Evolutionary conservation across 495 filamentous ascomycete species (phyloP).

Genomic region (Durotheca rogersii): DNA sequence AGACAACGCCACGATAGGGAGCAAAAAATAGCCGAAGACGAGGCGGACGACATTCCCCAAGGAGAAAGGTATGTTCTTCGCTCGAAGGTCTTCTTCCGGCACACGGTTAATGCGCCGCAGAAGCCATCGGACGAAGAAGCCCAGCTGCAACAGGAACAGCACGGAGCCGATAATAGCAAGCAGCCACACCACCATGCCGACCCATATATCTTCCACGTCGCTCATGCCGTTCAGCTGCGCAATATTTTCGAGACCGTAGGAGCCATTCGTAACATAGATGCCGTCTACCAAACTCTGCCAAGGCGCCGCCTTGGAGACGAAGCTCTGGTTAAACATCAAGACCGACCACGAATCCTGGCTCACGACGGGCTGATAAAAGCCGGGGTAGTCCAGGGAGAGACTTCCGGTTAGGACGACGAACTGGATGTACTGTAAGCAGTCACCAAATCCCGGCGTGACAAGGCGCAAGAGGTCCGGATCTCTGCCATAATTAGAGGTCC

Average conservation of each 20-base stretch:
- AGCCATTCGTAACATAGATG: slow-evolving; percentile 70
- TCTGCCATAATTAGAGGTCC: slow-evolving; percentile 94
- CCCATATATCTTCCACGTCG: slow-evolving; percentile 80
- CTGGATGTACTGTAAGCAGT: slow-evolving; percentile 96
- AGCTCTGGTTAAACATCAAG: slow-evolving; percentile 91
- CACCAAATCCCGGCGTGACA: slow-evolving; percentile 93
- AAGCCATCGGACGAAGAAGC: slow-evolving; percentile 73
- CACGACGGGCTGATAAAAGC: slow-evolving; percentile 88
- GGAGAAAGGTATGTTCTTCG: slow-evolving; percentile 93
- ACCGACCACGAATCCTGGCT: slow-evolving; percentile 84
- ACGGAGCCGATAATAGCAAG: slow-evolving; percentile 68
- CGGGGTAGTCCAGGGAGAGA: slow-evolving; percentile 84
- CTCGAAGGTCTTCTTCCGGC: slow-evolving; percentile 81
- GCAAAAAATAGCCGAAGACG: slow-evolving; percentile 85
- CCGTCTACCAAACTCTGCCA: slow-evolving; percentile 73
- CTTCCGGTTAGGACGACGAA: slow-evolving; percentile 86
- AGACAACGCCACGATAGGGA: slow-evolving; percentile 81
- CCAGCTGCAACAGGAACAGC: slow-evolving; percentile 71
- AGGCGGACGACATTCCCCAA: slow-evolving; percentile 83
- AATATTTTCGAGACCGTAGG: slow-evolving; percentile 73
- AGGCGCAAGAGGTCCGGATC: slow-evolving; percentile 89
- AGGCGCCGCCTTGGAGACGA: slow-evolving; percentile 66
- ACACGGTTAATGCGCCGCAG: slow-evolving; percentile 66
- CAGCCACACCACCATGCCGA: slow-evolving; percentile 85
- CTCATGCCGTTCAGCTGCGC: slow-evolving; percentile 84